These are phyloP conservation scores for Trametes versicolor DNA, from an alignment of 1,284 basidiomycete species.

Conservation along the genomic window DNA sequence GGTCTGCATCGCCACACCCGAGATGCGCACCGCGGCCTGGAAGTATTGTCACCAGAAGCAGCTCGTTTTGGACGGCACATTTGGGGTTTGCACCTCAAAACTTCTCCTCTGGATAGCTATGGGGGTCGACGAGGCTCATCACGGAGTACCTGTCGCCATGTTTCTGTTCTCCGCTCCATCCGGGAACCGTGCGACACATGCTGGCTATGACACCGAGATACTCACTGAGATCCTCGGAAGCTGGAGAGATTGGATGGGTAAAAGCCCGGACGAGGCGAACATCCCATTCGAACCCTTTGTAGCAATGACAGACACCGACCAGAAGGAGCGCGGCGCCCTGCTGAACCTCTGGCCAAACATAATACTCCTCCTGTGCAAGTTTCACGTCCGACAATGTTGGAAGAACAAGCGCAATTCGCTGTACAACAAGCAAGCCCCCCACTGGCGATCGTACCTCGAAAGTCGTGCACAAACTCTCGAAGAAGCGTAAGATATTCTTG, in stretches of 20 bases:
- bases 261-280: neutral
- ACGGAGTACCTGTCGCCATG: constrained; percentile 47
- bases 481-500: constrained; percentile 17
- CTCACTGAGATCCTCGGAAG: constrained; percentile 41
- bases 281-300: constrained; percentile 40
- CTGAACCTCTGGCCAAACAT: constrained; percentile 42
- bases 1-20: constrained; percentile 43
- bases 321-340: constrained; percentile 47
- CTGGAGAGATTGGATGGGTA: constrained; percentile 34
- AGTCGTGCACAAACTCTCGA: constrained; percentile 7
- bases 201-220: constrained; percentile 47
- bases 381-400: constrained; percentile 52
- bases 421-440: constrained; percentile 8
- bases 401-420: constrained; percentile 41
- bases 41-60: constrained; percentile 45
- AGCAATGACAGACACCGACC: constrained; percentile 51
- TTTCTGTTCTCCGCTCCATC: constrained; percentile 50
- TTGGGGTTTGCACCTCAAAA: constrained; percentile 45
- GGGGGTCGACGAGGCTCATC: constrained; percentile 42
- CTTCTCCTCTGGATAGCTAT: constrained; percentile 50
- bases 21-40: constrained; percentile 49
- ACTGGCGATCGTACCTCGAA: neutral
- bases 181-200: constrained; percentile 42
- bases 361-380: constrained; percentile 49
- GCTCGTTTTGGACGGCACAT: constrained; percentile 51